These are phyloP conservation scores for Chenopodium suecicum DNA, from an alignment of 148 eudicot species.

Conservation along the genomic window DNA sequence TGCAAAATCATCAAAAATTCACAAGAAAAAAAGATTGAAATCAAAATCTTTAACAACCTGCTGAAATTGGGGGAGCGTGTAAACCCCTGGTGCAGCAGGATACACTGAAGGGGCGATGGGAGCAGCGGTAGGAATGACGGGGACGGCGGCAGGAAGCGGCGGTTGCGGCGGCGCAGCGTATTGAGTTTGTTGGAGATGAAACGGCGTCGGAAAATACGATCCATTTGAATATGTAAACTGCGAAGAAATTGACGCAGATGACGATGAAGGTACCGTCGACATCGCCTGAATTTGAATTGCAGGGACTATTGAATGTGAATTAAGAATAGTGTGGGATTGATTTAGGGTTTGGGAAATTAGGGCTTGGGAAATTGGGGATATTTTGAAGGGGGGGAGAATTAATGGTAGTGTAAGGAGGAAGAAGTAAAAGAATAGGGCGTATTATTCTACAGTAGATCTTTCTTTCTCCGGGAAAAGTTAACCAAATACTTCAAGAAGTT, in stretches of 20 bases:
- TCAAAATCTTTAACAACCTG: conserved; percentile 39
- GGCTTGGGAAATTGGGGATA: no score
- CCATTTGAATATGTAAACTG: conserved; percentile 58
- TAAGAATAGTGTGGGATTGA: background rate
- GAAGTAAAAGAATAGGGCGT: no score
- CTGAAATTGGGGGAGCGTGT: conserved; percentile 75
- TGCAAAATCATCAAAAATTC: background rate
- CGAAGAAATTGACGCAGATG: conserved; percentile 40
- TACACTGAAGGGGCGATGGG: conserved; percentile 34
- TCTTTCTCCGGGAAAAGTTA: no score
- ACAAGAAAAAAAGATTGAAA: background rate
- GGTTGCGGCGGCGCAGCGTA: conserved; percentile 42
- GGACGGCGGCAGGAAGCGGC: conserved; percentile 22
- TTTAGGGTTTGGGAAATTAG: background rate
- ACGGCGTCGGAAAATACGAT: conserved; percentile 79
- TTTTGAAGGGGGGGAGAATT: no score
- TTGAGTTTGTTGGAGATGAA: conserved; percentile 69
- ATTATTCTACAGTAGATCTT: no score
- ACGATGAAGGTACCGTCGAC: conserved; percentile 42
- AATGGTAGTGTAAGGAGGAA: no score
- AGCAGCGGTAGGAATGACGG: conserved; percentile 14
- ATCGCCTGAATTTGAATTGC: conserved; percentile 15
- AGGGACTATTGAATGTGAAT: no score
- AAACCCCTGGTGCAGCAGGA: conserved; percentile 37
- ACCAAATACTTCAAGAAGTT: no score